phyloP scores from a whole-genome alignment of 2,329 filamentous ascomycete species.

The Elsinoe necatrix region DNA sequence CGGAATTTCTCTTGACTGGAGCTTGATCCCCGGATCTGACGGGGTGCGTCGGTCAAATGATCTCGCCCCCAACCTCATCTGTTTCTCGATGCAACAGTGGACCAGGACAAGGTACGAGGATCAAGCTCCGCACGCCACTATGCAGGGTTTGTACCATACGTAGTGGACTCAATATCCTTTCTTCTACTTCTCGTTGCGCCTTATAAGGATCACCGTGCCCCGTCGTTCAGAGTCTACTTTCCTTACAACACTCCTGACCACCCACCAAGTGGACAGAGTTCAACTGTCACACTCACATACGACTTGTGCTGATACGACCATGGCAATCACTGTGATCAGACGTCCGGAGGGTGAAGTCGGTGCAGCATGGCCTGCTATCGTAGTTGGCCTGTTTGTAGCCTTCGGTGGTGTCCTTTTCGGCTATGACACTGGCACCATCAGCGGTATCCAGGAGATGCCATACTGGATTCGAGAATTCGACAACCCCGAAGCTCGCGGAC shows the following conservation, averaged over 20 bases:
- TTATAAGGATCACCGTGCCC: neutral
- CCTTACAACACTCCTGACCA: too few species aligned
- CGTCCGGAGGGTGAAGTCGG: constrained; percentile 36
- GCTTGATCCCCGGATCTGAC: constrained; percentile 7
- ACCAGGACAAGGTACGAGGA: neutral
- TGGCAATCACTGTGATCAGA: constrained; percentile 33
- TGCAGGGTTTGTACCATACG: constrained; percentile 1
- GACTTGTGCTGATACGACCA: constrained; percentile 19
- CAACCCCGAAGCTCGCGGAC: constrained; percentile 12
- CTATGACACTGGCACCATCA: constrained; percentile 18
- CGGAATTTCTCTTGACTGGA: neutral
- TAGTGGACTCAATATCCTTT: neutral
- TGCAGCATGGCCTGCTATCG: constrained; percentile 37
- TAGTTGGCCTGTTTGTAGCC: constrained; percentile 32
- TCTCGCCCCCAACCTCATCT: constrained; percentile 7
- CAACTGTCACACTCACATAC: too few species aligned
- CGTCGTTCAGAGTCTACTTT: neutral
- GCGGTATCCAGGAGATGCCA: constrained; percentile 17
- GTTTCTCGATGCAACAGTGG: neutral
- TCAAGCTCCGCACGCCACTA: neutral
- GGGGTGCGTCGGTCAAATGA: neutral
- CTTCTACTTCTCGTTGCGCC: neutral
- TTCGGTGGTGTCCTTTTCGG: constrained; percentile 27
- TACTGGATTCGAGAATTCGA: constrained; percentile 19
- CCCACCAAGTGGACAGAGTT: too few species aligned